Conservation (phyloP, 352 stramenopile genomes). For the Phytophthora brassicae region DNA sequence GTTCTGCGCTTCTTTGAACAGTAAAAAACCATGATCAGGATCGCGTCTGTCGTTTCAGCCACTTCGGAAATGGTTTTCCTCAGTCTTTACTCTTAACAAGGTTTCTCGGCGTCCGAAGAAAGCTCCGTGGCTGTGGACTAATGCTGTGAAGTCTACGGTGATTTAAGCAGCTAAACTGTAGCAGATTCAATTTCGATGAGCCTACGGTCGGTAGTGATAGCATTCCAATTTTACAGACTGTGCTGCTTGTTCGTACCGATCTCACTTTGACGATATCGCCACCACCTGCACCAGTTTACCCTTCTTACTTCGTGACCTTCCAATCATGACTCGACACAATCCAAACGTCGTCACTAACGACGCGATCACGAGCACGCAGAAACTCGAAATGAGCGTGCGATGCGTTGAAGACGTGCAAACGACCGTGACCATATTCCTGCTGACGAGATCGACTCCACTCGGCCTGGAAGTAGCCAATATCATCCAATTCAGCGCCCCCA, state of each 20-base stretch:
- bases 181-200: too few relatives aligned
- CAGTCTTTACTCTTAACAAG: not conserved
- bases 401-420: constrained; percentile 51
- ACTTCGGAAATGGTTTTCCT: not conserved
- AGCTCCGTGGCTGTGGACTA: not conserved
- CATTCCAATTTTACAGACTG: too few relatives aligned
- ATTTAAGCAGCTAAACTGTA: too few relatives aligned
- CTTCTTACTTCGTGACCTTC: constrained; percentile 3
- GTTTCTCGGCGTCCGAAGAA: not conserved
- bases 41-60: not conserved
- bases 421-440: constrained; percentile 45
- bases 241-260: too few relatives aligned
- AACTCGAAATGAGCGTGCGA: constrained; percentile 53
- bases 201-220: too few relatives aligned
- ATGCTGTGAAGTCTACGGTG: not conserved
- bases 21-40: not conserved
- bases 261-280: too few relatives aligned
- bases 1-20: too few relatives aligned
- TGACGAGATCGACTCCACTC: constrained; percentile 30
- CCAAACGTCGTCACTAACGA: constrained; percentile 34
- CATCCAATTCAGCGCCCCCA: constrained; percentile 40
- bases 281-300: too few relatives aligned
- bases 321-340: constrained; percentile 44
- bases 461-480: constrained; percentile 27
- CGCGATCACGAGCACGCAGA: constrained; percentile 26